Percentiles rank a stretch among this genome's conserved stretches.
phyloP scores from a whole-genome alignment of 176 grass and related monocot species.

The Oryza punctata region DNA sequence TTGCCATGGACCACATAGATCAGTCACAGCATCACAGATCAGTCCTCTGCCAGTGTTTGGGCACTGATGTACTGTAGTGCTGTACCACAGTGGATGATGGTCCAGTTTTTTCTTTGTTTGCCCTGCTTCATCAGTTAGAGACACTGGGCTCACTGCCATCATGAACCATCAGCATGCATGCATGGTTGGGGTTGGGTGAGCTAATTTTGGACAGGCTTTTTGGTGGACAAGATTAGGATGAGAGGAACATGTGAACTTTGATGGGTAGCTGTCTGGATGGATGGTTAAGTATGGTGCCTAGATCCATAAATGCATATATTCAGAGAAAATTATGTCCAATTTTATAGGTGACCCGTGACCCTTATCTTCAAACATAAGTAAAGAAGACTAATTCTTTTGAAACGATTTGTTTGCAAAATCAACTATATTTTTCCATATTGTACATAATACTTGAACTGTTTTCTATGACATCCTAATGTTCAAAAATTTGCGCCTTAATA shows the following conservation, averaged over 20 bases:
- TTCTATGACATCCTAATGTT: too few species aligned
- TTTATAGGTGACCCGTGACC: too few species aligned
- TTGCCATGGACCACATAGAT: background rate
- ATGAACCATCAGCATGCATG: background rate
- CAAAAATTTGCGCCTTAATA: too few species aligned
- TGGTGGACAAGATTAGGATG: background rate
- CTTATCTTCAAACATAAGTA: too few species aligned
- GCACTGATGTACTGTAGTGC: background rate
- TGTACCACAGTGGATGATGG: background rate
- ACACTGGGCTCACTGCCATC: background rate
- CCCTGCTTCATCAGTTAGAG: constrained; percentile 9
- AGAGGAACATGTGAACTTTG: constrained; percentile 11
- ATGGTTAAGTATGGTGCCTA: background rate
- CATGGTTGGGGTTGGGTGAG: background rate
- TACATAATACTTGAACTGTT: too few species aligned
- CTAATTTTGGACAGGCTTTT: background rate
- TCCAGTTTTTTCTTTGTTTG: background rate
- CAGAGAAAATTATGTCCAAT: too few species aligned
- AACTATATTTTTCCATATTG: too few species aligned
- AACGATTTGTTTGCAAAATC: too few species aligned
- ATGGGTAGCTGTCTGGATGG: background rate
- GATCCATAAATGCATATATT: background rate
- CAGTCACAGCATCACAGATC: background rate
- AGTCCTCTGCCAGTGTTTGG: constrained; percentile 4
- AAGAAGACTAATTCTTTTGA: too few species aligned